phyloP scores from a whole-genome alignment of 345 rosid species.

The Sisymbrium altissimum region DNA sequence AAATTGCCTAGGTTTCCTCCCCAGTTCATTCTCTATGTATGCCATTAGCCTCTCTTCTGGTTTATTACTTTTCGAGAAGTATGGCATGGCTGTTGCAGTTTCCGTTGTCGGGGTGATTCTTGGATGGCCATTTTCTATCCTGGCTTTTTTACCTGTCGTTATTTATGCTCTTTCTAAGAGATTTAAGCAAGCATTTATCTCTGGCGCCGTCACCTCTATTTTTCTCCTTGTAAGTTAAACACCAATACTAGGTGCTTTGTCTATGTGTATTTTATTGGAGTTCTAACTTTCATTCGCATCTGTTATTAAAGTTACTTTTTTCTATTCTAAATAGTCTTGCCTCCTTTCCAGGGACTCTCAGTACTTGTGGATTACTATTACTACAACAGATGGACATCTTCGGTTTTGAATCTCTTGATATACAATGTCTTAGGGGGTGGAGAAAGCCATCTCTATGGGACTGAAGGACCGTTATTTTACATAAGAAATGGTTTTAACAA shows the following conservation, averaged over 20 bases:
- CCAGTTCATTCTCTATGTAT: constrained; percentile 98
- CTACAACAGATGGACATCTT: constrained; percentile 83
- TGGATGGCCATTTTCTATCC: constrained; percentile 96
- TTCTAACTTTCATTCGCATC: not conserved
- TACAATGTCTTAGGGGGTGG: constrained; percentile 97
- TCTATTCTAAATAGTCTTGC: not conserved
- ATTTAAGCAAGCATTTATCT: constrained; percentile 61
- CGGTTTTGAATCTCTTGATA: constrained; percentile 76
- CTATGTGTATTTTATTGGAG: not conserved
- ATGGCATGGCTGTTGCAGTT: constrained; percentile 65
- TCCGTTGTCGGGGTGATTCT: constrained; percentile 81
- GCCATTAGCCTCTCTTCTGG: constrained; percentile 94
- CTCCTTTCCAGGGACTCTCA: constrained; percentile 62
- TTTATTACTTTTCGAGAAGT: constrained; percentile 77
- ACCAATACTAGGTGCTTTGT: not conserved
- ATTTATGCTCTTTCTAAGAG: constrained; percentile 58
- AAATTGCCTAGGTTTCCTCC: constrained; percentile 69
- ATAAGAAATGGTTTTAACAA: constrained; percentile 91
- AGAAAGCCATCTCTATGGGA: constrained; percentile 95
- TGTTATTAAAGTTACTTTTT: not conserved
- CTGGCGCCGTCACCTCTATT: constrained; percentile 66
- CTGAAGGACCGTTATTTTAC: constrained; percentile 72
- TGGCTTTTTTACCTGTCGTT: constrained; percentile 87
- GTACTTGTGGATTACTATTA: constrained; percentile 60
- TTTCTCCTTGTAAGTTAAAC: constrained; percentile 59